Evolutionary conservation across 2,329 filamentous ascomycete genomes (phyloP).

Genomic region (Arthrobotrys conoides): DNA sequence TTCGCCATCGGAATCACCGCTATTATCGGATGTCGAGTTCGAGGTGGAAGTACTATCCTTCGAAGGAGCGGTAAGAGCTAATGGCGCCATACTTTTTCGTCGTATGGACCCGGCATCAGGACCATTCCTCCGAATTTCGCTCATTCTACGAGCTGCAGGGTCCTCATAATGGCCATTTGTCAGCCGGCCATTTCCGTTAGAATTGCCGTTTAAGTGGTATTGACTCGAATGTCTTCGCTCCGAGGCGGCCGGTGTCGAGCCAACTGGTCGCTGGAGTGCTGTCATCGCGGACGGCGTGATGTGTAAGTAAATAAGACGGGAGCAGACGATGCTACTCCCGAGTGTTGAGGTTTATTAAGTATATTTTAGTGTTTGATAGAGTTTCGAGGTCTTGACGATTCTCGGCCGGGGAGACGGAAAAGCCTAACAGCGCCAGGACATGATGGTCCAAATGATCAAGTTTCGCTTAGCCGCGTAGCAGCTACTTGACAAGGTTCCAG

Average conservation of each 20-base stretch:
- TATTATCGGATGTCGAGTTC: constrained; percentile 47
- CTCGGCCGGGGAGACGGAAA: constrained; percentile 49
- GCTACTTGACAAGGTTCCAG: constrained; percentile 29
- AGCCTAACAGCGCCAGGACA: constrained; percentile 44
- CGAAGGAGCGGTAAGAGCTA: constrained; percentile 13
- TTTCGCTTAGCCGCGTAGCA: constrained; percentile 58
- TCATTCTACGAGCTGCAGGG: constrained; percentile 28
- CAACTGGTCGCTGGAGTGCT: constrained; percentile 58
- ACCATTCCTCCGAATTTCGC: constrained; percentile 46
- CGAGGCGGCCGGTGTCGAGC: constrained; percentile 52
- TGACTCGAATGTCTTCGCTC: constrained; percentile 58
- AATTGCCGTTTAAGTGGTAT: constrained; percentile 43
- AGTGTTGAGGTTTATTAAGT: constrained; percentile 3
- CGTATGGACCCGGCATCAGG: constrained; percentile 50
- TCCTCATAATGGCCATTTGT: constrained; percentile 53
- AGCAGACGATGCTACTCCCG: constrained; percentile 55
- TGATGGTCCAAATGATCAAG: constrained; percentile 52
- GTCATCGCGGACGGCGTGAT: constrained; percentile 57
- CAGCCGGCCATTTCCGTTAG: constrained; percentile 40
- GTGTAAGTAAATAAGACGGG: constrained; percentile 16
- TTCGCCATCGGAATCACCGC: constrained; percentile 53
- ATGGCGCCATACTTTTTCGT: constrained; percentile 30
- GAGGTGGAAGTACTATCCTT: constrained; percentile 41
- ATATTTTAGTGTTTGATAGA: constrained; percentile 25
- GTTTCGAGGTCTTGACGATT: constrained; percentile 43